Base-by-base conservation (phyloP, 306 rosid genomes). In the Styphnolobium japonicum region DNA sequence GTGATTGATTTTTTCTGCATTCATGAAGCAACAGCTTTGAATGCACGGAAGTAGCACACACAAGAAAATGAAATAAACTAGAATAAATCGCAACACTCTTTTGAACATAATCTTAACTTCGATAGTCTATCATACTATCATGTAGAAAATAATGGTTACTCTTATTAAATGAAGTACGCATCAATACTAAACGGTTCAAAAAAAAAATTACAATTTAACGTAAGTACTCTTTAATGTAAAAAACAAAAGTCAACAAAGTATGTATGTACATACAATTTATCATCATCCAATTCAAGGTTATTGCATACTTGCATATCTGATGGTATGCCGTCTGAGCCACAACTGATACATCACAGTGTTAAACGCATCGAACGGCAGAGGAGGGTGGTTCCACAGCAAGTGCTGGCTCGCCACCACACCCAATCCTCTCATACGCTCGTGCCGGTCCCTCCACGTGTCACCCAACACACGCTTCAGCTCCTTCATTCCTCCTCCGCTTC, bases 251-350 rank as follows among this genome's bases (percentile, higher is more conserved):
- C n/a, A n/a, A n/a, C n/a, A n/a, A n/a, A n/a, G n/a, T n/a, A n/a
- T n/a, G n/a, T 37, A 1, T 6, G 8, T 0, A 37, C 42, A 37
- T 6, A 37, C 8, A 43, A 2, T 22, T 22, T 56, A 56, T 56
- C 63, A 10, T 3, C 12, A 10, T 23, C 10, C 15, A 4, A 1
- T 43, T 7, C 7, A n/a, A n/a, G n/a, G n/a, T n/a, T 33, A 65
- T 49, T 62, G 73, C 49, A 51, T 10, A 5, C 12, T 63, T 6
- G 11, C 53, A 22, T 81, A 81, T 55, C 71, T 51, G 8, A 81
- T 22, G 33, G 91, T 63, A 68, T 90, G 89, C 21, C 98, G 86
- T 77, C 98, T 86, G 40, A 90, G 82, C 95, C 97, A 93, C 63
- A 93, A 73, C 84, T 91, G 91, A 85, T 87, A 93, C 85, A 90